These are phyloP conservation scores for Diaporthe longicolla DNA, from an alignment of 2,329 filamentous ascomycete species.

Conservation along the genomic window DNA sequence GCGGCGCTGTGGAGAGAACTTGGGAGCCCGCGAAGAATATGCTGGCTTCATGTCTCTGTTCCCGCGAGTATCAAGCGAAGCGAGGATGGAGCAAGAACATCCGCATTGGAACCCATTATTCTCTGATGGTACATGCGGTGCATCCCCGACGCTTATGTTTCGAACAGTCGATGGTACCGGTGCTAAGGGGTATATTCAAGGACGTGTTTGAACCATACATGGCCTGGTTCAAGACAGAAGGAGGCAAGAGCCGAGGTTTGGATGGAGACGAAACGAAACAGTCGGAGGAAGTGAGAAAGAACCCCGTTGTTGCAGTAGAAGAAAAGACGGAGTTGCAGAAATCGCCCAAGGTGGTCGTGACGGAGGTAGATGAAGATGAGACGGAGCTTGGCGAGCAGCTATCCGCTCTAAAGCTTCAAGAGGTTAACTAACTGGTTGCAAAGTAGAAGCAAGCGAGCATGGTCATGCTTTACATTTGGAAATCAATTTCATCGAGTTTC, in stretches of 20 bases:
- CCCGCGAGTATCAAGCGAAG: not conserved
- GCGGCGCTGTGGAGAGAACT: not conserved
- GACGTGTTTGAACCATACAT: conserved; percentile 19
- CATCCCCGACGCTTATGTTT: not conserved
- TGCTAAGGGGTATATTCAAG: conserved; percentile 6
- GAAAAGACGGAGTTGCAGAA: not conserved
- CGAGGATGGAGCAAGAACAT: not conserved
- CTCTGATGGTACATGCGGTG: not conserved
- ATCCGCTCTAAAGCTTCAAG: not conserved
- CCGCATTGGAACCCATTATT: not conserved
- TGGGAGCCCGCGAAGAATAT: not conserved
- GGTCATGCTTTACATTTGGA: too few species aligned
- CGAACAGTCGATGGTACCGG: not conserved
- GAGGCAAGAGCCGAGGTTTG: too few species aligned
- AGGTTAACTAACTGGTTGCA: not conserved
- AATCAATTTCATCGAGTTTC: too few species aligned
- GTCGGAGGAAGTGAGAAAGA: not conserved
- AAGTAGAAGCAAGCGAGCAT: not conserved
- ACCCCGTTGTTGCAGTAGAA: not conserved
- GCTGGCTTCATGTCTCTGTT: conserved; percentile 2
- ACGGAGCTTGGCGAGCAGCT: not conserved
- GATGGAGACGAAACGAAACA: too few species aligned
- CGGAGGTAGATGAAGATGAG: not conserved
- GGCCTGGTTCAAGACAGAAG: not conserved
- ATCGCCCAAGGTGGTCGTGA: not conserved